Conservation (phyloP, 768 basidiomycete species). For the Sporobolomyces pararoseus region DNA sequence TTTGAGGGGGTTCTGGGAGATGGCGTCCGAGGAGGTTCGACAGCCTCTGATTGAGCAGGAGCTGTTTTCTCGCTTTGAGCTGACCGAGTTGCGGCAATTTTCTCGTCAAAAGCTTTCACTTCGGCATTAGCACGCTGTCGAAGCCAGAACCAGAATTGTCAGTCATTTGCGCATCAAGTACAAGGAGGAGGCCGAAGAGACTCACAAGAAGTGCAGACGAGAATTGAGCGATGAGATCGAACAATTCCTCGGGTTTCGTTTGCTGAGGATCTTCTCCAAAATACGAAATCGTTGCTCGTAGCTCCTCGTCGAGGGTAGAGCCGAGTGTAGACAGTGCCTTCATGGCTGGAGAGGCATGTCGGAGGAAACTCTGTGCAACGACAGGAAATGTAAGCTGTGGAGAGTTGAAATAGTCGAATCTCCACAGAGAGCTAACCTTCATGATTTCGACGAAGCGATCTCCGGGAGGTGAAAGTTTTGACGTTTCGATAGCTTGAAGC, state of each 20-base stretch:
- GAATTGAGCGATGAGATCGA: constrained; percentile 69
- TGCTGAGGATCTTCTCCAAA: constrained; percentile 74
- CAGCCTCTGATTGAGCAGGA: constrained; percentile 70
- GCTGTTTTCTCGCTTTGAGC: constrained; percentile 44
- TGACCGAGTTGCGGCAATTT: neutral
- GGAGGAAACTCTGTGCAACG: constrained; percentile 55
- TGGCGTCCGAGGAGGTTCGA: constrained; percentile 50
- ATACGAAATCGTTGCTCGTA: constrained; percentile 62
- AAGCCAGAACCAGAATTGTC: neutral
- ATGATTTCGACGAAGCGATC: constrained; percentile 69
- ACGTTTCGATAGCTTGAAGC: constrained; percentile 52
- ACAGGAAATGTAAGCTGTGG: neutral
- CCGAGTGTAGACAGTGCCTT: constrained; percentile 66
- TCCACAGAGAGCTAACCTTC: constrained; percentile 57
- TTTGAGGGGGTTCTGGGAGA: neutral
- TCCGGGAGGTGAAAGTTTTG: constrained; percentile 47
- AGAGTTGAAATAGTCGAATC: neutral
- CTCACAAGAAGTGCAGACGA: constrained; percentile 66
- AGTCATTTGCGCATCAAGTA: neutral
- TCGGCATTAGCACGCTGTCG: constrained; percentile 36
- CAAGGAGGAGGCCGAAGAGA: neutral
- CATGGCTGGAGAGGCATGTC: constrained; percentile 57
- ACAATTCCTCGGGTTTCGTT: constrained; percentile 76
- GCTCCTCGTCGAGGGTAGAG: constrained; percentile 58
- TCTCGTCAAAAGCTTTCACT: constrained; percentile 28